Conservation (phyloP, 495 filamentous ascomycete genomes). For the Aspergillus nanangensis region DNA sequence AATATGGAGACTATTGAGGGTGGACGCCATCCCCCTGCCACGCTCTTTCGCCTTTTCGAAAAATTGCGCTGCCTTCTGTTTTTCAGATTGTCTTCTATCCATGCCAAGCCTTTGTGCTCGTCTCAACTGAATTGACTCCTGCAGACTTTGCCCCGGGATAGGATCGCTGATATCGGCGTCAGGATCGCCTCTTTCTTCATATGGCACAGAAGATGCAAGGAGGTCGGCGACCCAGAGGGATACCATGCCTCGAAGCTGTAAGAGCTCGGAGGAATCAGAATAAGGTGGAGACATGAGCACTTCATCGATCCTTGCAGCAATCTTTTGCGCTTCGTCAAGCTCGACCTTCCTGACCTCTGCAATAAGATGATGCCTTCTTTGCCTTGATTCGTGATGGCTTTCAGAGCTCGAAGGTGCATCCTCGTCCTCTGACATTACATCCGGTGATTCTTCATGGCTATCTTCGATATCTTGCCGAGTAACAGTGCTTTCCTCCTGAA, state of each 20-base stretch:
- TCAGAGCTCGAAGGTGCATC: conserved; percentile 18
- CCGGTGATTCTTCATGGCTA: conserved; percentile 16
- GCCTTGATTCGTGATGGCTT: conserved; percentile 3
- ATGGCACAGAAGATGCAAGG: conserved; percentile 26
- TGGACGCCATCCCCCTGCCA: conserved; percentile 29
- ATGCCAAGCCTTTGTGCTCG: conserved; percentile 29
- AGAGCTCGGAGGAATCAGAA: conserved; percentile 50
- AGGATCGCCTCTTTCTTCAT: conserved; percentile 13
- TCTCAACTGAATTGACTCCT: conserved; percentile 22
- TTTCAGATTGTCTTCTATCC: conserved; percentile 28
- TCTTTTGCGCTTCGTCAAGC: conserved; percentile 45
- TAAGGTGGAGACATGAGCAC: conserved; percentile 61
- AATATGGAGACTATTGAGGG: conserved; percentile 29
- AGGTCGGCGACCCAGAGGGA: conserved; percentile 66
- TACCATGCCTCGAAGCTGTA: conserved; percentile 62
- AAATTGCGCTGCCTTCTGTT: conserved; percentile 28
- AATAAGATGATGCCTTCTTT: conserved; percentile 16
- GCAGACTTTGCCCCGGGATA: conserved; percentile 19
- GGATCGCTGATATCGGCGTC: conserved; percentile 10
- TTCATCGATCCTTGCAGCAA: conserved; percentile 61
- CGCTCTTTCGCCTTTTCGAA: conserved; percentile 33
- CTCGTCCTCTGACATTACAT: conserved; percentile 26
- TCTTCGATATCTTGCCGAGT: conserved; percentile 22
- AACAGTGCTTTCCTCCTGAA: conserved; percentile 45
- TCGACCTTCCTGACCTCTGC: conserved; percentile 26